Conservation (phyloP, 805 yeast genomes). For the Cyberlindnera euphorbiiphila region DNA sequence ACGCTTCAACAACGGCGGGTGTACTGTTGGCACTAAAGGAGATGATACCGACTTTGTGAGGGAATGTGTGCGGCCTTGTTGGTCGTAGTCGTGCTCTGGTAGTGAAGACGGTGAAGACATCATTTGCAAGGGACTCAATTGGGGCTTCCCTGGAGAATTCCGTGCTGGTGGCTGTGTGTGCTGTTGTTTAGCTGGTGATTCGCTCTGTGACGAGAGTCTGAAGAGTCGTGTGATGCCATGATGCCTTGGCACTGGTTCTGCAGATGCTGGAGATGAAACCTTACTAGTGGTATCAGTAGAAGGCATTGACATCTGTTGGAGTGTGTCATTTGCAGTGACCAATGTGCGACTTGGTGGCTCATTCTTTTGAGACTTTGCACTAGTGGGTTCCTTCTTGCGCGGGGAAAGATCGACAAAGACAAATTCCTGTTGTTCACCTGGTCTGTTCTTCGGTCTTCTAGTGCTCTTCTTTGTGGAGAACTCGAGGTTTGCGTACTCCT, state of each 20-base stretch:
- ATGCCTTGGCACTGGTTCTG: conserved; percentile 2
- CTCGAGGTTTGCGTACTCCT: conserved; percentile 24
- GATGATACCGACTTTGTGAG: conserved; percentile 7
- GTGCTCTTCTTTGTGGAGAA: conserved; percentile 25
- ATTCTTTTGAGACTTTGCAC: not conserved
- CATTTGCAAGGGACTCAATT: too few species aligned
- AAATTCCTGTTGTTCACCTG: conserved; percentile 28
- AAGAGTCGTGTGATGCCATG: conserved; percentile 13
- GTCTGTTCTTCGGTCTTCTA: conserved; percentile 25
- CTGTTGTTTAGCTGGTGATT: too few species aligned
- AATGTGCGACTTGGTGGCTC: not conserved
- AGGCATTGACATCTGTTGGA: not conserved
- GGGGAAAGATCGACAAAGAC: conserved; percentile 30
- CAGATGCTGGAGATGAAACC: not conserved
- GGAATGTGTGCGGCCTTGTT: conserved; percentile 3
- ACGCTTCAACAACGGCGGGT: conserved; percentile 15
- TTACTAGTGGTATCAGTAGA: conserved; percentile 1
- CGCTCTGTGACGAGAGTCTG: conserved; percentile 13
- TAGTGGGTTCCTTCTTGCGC: conserved; percentile 18
- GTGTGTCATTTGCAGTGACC: not conserved
- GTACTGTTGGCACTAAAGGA: not conserved
- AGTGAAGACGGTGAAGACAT: too few species aligned
- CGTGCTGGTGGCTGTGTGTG: too few species aligned
- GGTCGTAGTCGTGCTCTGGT: not conserved
- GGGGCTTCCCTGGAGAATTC: too few species aligned